Evolutionary conservation across 148 eudicot genomes (phyloP).

Genomic region (Vaccinium myrtillus): DNA sequence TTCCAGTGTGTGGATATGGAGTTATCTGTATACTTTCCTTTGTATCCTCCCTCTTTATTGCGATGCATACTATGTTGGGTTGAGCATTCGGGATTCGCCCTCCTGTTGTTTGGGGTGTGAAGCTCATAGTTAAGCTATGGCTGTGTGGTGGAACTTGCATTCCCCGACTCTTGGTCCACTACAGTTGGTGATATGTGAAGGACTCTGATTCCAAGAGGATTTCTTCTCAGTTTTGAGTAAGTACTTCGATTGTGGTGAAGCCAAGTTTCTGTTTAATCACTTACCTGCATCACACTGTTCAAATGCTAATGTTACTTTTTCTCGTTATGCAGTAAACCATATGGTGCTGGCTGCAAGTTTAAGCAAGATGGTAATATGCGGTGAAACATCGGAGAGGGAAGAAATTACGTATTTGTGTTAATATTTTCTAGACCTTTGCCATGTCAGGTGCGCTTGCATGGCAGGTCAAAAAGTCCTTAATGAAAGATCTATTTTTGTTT

Average conservation of each 20-base stretch:
- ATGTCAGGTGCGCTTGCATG: constrained; percentile 68
- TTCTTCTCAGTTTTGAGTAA: not conserved
- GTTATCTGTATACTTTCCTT: not conserved
- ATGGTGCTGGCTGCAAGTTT: not conserved
- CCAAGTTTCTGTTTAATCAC: not conserved
- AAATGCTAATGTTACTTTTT: not conserved
- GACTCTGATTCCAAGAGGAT: not conserved
- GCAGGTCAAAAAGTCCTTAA: constrained; percentile 39
- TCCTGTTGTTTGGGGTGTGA: not conserved
- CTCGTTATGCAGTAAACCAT: not conserved
- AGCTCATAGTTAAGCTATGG: not conserved
- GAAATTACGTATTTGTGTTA: not conserved
- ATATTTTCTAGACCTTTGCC: constrained; percentile 18
- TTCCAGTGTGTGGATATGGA: too few species aligned
- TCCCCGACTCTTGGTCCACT: too few species aligned
- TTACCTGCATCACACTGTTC: not conserved
- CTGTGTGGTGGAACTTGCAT: not conserved
- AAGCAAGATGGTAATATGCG: not conserved
- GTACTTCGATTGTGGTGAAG: too few species aligned
- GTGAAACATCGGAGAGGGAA: not conserved
- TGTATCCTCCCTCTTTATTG: not conserved
- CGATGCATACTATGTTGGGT: not conserved
- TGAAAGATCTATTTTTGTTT: constrained; percentile 28
- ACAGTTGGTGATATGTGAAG: too few species aligned
- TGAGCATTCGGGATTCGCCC: not conserved